Percentiles rank a stretch among this genome's conserved stretches.
phyloP scores from a whole-genome alignment of 163 green algal species.

The Prototheca cutis region DNA sequence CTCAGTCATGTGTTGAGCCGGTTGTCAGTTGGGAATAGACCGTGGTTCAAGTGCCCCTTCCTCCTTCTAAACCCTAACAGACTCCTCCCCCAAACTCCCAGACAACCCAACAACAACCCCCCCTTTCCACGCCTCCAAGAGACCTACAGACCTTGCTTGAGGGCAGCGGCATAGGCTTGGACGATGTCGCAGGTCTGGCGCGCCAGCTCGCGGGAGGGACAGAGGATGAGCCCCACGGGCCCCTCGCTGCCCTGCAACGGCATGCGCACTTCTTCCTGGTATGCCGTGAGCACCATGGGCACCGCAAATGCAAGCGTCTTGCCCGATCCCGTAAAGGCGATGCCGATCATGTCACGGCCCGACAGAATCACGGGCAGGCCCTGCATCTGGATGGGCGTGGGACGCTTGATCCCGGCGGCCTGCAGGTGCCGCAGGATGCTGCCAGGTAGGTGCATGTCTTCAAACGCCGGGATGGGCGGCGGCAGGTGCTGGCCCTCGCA shows the following conservation, averaged over 20 bases:
- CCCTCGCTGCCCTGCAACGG: constrained; percentile 75
- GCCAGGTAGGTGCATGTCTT: constrained; percentile 62
- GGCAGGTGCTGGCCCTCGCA: constrained; percentile 74
- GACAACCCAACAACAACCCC: too few species aligned
- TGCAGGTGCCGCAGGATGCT: constrained; percentile 59
- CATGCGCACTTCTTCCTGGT: constrained; percentile 73
- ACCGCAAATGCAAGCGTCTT: constrained; percentile 93
- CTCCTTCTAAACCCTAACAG: too few species aligned
- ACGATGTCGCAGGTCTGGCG: constrained; percentile 68
- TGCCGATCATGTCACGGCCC: constrained; percentile 95
- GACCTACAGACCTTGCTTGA: constrained; percentile 18
- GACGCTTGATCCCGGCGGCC: constrained; percentile 71
- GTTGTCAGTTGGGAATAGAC: not conserved
- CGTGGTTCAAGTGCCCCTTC: too few species aligned
- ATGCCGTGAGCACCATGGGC: constrained; percentile 81
- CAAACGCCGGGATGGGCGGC: constrained; percentile 78
- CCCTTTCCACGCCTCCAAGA: constrained; percentile 25
- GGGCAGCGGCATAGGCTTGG: constrained; percentile 40
- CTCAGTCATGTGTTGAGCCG: too few species aligned
- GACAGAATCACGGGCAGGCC: constrained; percentile 45
- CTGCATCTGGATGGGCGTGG: constrained; percentile 86
- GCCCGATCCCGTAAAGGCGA: constrained; percentile 89
- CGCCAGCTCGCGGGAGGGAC: constrained; percentile 89
- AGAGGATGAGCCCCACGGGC: constrained; percentile 83
- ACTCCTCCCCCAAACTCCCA: too few species aligned